phyloP scores from a whole-genome alignment of 192 early-diverging fungal species.

The Linnemannia hyalina region DNA sequence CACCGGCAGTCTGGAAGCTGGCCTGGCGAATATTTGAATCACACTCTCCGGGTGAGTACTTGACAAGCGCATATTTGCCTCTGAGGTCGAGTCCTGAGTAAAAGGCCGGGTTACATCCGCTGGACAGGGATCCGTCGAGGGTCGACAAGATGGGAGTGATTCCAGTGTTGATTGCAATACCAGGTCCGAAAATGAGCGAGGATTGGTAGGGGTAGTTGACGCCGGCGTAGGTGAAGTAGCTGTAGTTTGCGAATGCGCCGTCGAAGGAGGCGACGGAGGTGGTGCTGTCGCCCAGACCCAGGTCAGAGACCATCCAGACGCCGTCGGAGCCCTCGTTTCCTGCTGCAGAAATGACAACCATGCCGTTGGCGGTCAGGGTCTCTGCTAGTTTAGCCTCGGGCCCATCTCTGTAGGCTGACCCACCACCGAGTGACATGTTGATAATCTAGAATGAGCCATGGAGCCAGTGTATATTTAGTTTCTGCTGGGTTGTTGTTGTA shows the following conservation, averaged over 20 bases:
- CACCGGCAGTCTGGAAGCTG: constrained; percentile 30
- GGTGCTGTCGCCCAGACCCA: constrained; percentile 15
- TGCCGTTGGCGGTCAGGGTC: constrained; percentile 59
- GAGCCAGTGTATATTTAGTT: constrained; percentile 5
- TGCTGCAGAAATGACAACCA: constrained; percentile 72
- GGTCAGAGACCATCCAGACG: constrained; percentile 46
- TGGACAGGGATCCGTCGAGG: constrained; percentile 36
- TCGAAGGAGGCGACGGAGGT: constrained; percentile 24
- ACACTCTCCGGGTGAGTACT: constrained; percentile 37
- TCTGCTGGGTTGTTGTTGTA: constrained; percentile 20
- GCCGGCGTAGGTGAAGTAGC: constrained; percentile 33
- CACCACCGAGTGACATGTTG: constrained; percentile 73
- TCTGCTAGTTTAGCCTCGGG: constrained; percentile 63
- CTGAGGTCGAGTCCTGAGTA: constrained; percentile 19
- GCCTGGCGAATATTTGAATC: constrained; percentile 58
- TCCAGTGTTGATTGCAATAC: constrained; percentile 49
- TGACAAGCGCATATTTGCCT: constrained; percentile 68
- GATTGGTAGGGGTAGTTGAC: constrained; percentile 25
- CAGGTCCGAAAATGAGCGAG: constrained; percentile 35
- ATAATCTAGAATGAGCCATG: constrained; percentile 59
- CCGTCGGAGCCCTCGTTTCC: constrained; percentile 82
- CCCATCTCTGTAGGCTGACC: constrained; percentile 65
- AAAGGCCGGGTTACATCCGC: constrained; percentile 26
- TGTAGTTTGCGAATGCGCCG: constrained; percentile 19
- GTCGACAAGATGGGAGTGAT: constrained; percentile 35